Evolutionary conservation across 2,329 filamentous ascomycete species (phyloP).

Genomic region (Corniculantispora saksenae): DNA sequence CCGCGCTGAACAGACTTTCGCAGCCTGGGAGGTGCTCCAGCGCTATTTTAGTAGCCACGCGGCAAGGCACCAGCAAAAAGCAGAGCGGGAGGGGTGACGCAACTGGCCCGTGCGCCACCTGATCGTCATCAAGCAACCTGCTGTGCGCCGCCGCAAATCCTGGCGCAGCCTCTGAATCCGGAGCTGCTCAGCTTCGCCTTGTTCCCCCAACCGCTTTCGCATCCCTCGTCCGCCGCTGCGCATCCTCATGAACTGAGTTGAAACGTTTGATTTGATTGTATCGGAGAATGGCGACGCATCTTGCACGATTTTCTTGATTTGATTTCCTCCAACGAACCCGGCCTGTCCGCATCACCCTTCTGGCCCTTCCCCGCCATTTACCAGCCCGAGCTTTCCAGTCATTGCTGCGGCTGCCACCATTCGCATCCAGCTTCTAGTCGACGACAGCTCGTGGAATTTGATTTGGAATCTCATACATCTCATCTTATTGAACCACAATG

Average conservation of each 20-base stretch:
- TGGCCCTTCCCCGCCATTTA: constrained; percentile 19
- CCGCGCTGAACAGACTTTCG: no score
- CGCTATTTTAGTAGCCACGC: neutral
- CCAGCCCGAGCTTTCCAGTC: constrained; percentile 10
- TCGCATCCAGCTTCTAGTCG: neutral
- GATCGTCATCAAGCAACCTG: constrained; percentile 12
- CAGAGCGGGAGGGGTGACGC: constrained; percentile 15
- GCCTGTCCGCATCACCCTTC: neutral
- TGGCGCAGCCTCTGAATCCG: constrained; percentile 13
- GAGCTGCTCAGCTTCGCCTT: constrained; percentile 9
- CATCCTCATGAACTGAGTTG: neutral
- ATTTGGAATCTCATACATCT: constrained; percentile 23
- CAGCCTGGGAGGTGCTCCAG: neutral
- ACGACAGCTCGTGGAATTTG: neutral
- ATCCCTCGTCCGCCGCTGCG: neutral
- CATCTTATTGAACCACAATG: constrained; percentile 54
- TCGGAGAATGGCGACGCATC: constrained; percentile 16
- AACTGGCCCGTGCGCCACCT: constrained; percentile 20
- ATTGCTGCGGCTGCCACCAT: neutral
- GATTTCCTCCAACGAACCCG: neutral
- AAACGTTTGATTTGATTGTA: neutral
- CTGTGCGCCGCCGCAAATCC: constrained; percentile 10
- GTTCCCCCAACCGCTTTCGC: constrained; percentile 2
- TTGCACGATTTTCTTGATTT: constrained; percentile 3
- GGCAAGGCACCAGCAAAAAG: neutral